Evolutionary conservation across 371 early-diverging fungal genomes (phyloP).

Genomic region (Mucor sp.): DNA sequence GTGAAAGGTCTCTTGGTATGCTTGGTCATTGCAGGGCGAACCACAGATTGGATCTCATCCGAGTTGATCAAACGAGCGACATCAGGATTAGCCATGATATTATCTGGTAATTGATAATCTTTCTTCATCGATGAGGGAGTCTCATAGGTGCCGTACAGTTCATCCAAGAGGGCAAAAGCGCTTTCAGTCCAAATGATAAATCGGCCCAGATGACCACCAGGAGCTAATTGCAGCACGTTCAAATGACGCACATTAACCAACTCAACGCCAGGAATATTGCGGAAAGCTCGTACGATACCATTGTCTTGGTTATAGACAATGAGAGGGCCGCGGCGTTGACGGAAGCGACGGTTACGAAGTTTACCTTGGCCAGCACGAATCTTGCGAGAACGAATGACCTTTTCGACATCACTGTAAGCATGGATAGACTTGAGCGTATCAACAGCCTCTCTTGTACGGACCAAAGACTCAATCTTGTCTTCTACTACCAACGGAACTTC

Average conservation of each 20-base stretch:
- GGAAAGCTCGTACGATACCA: conserved; percentile 97
- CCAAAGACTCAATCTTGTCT: conserved; percentile 80
- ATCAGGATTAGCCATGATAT: conserved; percentile 94
- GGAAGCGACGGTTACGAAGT: conserved; percentile 99
- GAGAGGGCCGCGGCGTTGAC: conserved; percentile 97
- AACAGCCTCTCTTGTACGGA: conserved; percentile 97
- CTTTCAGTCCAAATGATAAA: conserved; percentile 99
- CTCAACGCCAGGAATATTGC: conserved; percentile 99
- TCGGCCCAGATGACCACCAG: conserved; percentile 99
- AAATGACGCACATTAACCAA: conserved; percentile 90
- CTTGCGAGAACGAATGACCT: conserved; percentile 96
- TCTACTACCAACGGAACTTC: conserved; percentile 98
- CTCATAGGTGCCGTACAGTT: conserved; percentile 92
- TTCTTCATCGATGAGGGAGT: conserved; percentile 86
- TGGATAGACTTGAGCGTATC: conserved; percentile 90
- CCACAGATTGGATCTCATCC: conserved; percentile 95
- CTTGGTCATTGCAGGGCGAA: conserved; percentile 84
- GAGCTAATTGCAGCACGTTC: conserved; percentile 98
- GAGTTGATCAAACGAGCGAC: conserved; percentile 97
- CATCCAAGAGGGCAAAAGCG: conserved; percentile 95
- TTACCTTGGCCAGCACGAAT: conserved; percentile 99
- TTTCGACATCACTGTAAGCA: conserved; percentile 96
- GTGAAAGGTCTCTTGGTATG: conserved; percentile 86
- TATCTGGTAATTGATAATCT: conserved; percentile 91
- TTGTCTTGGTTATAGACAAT: conserved; percentile 96